Base-by-base conservation (phyloP, 73 alveolate genomes). In the Paramecium tetraurelia region DNA sequence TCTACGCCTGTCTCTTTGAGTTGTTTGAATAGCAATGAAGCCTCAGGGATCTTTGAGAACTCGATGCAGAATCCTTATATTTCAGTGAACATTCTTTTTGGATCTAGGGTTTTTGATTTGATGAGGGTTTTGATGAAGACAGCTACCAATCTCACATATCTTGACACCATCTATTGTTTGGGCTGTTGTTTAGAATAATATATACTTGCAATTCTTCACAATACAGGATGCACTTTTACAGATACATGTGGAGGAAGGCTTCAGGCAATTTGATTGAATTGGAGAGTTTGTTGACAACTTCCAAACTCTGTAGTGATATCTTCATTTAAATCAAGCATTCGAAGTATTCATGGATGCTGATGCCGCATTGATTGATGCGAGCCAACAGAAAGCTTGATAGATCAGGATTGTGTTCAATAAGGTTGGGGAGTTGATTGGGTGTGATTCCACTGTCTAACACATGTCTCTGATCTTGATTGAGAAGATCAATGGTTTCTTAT, bases 31-130 rank as follows among this genome's bases (percentile, higher is more conserved):
- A 27, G 31, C 31, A 27, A 12, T 53, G 69, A 53, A 33, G 84
- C 46, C n/a, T 68, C 84, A 68, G 84, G 50, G 24, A 68, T 33
- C 84, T 68, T 68, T 21, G 84, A 68, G 84, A 68, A 68, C 84
- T 68, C 84, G 10, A 68, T 68, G 46, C 84, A 68, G 84, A 68
- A 68, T 31, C 84, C 84, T 68, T 75, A 36, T 36, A 75, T 24
- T 36, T 75, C 87, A 75, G 87, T 40, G 48, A 33, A 75, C 33
- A 75, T 21, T 16, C 10, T 36, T 36, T 75, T 75, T 9, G 87
- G 87, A 40, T 75, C 87, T 24, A 75, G 18, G 58, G 48, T 36
- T 75, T 75, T 75, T 4, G 63, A 33, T 36, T 75, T 75, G 58
- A 75, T 75, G 20, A 75, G 35, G 38, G 57, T 21, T 36, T 75